Percentiles rank a stretch among this genome's conserved stretches.
Evolutionary conservation across 306 rosid genomes (phyloP).

Genomic region (Glycine latifolia): DNA sequence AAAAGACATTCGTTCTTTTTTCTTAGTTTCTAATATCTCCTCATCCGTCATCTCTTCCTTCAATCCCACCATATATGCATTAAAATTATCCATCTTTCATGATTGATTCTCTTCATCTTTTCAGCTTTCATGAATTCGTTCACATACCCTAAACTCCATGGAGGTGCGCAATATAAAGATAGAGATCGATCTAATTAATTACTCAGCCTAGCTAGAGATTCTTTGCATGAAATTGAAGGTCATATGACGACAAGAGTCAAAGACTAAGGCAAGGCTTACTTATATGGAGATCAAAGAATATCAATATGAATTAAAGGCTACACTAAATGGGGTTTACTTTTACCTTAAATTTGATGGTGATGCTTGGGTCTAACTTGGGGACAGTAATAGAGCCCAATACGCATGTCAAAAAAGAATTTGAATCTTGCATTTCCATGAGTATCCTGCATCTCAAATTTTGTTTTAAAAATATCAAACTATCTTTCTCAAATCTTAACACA

Average conservation of each 20-base stretch:
- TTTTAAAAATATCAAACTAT: too few relatives aligned
- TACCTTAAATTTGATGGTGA: neutral
- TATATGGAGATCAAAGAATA: neutral
- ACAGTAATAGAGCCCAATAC: too few relatives aligned
- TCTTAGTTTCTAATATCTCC: neutral
- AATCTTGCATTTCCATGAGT: too few relatives aligned
- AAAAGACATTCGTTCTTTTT: neutral
- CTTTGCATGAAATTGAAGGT: neutral
- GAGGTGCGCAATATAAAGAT: neutral
- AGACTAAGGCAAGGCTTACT: neutral
- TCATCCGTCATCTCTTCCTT: neutral
- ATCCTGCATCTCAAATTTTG: too few relatives aligned
- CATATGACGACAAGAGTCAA: neutral
- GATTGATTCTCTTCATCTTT: neutral
- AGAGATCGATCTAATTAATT: neutral
- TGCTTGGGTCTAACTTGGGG: too few relatives aligned
- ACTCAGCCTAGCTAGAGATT: neutral
- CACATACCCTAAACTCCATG: neutral
- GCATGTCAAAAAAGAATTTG: too few relatives aligned
- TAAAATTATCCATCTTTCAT: neutral
- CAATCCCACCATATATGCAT: conserved; percentile 7
- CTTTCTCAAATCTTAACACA: too few relatives aligned
- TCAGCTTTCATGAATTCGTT: neutral
- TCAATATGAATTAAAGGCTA: neutral
- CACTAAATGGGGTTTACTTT: neutral